These are phyloP conservation scores for Pseudevernia furfuracea DNA, from an alignment of 495 filamentous ascomycete species.

Conservation along the genomic window DNA sequence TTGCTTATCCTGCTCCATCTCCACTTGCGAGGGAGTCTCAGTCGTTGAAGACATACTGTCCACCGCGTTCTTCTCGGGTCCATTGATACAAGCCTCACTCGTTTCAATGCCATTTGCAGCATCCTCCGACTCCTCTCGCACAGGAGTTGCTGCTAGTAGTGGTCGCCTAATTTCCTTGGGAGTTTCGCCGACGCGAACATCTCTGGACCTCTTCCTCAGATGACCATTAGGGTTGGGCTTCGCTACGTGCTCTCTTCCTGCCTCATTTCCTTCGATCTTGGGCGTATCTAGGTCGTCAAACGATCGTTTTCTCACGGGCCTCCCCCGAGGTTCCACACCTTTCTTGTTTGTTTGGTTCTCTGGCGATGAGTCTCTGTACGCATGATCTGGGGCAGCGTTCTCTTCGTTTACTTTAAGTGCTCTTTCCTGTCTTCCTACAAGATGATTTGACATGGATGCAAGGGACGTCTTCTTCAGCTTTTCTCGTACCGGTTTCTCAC, in stretches of 20 bases:
- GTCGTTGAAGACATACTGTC: background rate
- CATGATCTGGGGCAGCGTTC: background rate
- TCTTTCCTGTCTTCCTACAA: constrained; percentile 13
- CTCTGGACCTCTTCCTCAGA: constrained; percentile 43
- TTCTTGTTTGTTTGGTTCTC: constrained; percentile 9
- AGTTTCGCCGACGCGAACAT: constrained; percentile 27
- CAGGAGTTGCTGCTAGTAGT: constrained; percentile 23
- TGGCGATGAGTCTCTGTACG: background rate
- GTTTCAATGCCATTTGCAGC: background rate
- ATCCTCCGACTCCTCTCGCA: constrained; percentile 16
- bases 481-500: constrained; percentile 52
- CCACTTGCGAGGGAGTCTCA: background rate
- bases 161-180: constrained; percentile 10
- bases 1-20: background rate
- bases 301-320: constrained; percentile 47
- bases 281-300: constrained; percentile 33
- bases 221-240: constrained; percentile 23
- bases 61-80: background rate
- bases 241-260: background rate
- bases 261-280: background rate
- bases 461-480: constrained; percentile 57
- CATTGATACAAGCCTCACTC: background rate
- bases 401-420: constrained; percentile 23
- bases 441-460: constrained; percentile 31
- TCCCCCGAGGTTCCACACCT: constrained; percentile 29